These are phyloP conservation scores for Lactarius tabidus DNA, from an alignment of 768 basidiomycete genomes.

Conservation along the genomic window DNA sequence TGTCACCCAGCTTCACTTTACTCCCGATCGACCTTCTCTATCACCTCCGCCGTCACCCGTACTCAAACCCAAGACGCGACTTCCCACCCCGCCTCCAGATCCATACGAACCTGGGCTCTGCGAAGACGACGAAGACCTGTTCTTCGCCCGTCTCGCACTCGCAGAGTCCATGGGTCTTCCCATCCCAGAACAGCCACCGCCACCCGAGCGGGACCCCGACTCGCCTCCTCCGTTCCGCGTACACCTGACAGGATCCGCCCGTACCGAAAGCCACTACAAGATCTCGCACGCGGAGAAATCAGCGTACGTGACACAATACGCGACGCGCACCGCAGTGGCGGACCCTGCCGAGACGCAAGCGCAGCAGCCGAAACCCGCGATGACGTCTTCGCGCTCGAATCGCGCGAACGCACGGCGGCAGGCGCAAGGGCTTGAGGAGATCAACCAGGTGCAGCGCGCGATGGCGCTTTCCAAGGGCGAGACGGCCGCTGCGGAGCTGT, in stretches of 20 bases:
- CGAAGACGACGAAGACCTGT: constrained; percentile 87
- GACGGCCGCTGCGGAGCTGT: constrained; percentile 61
- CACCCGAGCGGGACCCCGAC: constrained; percentile 36
- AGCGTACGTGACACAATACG: constrained; percentile 87
- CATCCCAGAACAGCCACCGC: constrained; percentile 30
- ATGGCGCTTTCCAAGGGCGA: constrained; percentile 74
- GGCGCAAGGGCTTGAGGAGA: constrained; percentile 90
- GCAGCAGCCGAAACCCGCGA: constrained; percentile 47
- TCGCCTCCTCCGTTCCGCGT: constrained; percentile 57
- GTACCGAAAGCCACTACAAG: constrained; percentile 95
- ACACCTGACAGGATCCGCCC: constrained; percentile 81
- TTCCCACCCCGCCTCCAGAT: constrained; percentile 49
- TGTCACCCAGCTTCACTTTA: constrained; percentile 48
- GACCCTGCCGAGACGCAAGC: constrained; percentile 44
- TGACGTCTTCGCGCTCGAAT: constrained; percentile 81
- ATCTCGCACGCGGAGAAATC: constrained; percentile 90
- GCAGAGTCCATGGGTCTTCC: constrained; percentile 34
- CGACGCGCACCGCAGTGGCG: constrained; percentile 48
- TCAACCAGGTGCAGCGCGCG: constrained; percentile 84
- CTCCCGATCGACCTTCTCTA: constrained; percentile 40
- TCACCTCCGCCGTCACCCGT: constrained; percentile 51
- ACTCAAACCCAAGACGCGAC: constrained; percentile 35
- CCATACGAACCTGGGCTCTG: constrained; percentile 55
- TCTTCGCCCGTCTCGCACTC: constrained; percentile 64
- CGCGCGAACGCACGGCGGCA: constrained; percentile 89